A percentile compares a stretch with the other conserved stretches of the same genome.
Conservation (phyloP, 2,329 filamentous ascomycete species). For the Chrysoporthe austroafricana region DNA sequence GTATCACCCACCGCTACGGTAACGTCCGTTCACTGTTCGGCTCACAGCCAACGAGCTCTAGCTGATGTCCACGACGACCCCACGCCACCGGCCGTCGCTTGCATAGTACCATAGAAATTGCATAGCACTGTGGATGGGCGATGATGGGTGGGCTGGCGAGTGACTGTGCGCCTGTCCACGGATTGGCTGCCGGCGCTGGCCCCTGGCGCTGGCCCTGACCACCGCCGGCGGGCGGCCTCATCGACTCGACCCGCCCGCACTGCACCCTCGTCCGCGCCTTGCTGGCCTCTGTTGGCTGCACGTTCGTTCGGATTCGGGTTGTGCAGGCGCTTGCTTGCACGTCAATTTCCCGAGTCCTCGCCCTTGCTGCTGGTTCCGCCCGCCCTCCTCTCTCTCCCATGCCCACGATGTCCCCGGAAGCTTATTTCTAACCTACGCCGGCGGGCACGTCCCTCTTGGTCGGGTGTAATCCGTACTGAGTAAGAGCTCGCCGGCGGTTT, state of each 20-base stretch:
- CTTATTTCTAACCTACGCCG: slow-evolving; percentile 10
- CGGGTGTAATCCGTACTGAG: too few species aligned
- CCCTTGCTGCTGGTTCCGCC: not conserved
- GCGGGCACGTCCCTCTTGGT: not conserved
- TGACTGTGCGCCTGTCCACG: not conserved
- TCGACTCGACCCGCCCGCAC: not conserved
- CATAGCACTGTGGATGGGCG: too few species aligned
- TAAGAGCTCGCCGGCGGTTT: not conserved
- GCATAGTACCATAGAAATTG: too few species aligned
- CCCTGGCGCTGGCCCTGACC: not conserved
- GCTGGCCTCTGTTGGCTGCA: too few species aligned
- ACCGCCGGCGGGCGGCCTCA: not conserved
- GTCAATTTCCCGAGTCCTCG: not conserved
- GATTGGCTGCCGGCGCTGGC: not conserved
- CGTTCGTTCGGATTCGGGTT: not conserved
- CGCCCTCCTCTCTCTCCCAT: too few species aligned
- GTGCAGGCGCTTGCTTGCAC: not conserved
- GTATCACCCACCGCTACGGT: too few species aligned
- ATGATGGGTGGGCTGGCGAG: not conserved
- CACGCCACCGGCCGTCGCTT: not conserved
- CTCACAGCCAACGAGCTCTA: not conserved
- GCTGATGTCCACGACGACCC: not conserved
- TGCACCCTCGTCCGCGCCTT: too few species aligned
- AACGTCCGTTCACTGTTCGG: not conserved
- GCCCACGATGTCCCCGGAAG: not conserved